A percentile compares a stretch with the other conserved stretches of the same genome.
These are phyloP conservation scores for Symbiodinium pilosum DNA, from an alignment of 73 alveolate genomes.

Conservation along the genomic window DNA sequence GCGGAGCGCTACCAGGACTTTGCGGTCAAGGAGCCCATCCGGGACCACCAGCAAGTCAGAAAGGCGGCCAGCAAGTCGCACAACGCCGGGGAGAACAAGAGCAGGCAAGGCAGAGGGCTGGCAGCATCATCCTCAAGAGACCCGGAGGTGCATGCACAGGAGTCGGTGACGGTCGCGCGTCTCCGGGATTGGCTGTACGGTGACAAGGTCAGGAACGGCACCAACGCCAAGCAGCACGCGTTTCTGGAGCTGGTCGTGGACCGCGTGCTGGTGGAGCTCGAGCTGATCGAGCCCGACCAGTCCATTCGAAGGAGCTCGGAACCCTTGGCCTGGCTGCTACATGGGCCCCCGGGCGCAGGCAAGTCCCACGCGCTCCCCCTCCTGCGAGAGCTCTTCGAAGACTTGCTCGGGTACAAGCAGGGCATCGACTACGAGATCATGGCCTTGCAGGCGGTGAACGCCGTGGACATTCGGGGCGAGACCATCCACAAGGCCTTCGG, in stretches of 20 bases:
- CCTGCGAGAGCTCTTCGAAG: constrained; percentile 7
- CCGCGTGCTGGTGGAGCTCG: background rate
- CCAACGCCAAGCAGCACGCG: background rate
- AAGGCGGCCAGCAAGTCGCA: too few relatives aligned
- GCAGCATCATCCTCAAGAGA: too few relatives aligned
- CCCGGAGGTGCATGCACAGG: too few relatives aligned
- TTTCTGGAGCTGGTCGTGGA: background rate
- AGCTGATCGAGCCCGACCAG: background rate
- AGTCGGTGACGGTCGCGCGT: too few relatives aligned
- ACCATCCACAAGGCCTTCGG: constrained; percentile 5
- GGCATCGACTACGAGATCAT: constrained; percentile 10
- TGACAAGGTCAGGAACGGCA: background rate
- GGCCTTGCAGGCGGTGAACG: constrained; percentile 15
- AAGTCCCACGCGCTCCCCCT: background rate
- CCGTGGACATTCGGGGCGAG: background rate
- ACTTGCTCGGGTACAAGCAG: background rate
- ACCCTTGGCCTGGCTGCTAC: background rate
- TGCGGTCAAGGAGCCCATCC: too few relatives aligned
- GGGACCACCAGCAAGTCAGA: too few relatives aligned
- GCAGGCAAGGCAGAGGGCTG: too few relatives aligned
- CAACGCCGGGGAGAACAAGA: too few relatives aligned
- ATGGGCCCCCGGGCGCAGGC: constrained; percentile 1
- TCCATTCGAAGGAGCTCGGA: background rate
- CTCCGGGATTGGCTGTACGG: background rate
- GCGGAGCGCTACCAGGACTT: too few relatives aligned